These are phyloP conservation scores for Aquilaria malaccensis DNA, from an alignment of 345 rosid species.

Conservation along the genomic window DNA sequence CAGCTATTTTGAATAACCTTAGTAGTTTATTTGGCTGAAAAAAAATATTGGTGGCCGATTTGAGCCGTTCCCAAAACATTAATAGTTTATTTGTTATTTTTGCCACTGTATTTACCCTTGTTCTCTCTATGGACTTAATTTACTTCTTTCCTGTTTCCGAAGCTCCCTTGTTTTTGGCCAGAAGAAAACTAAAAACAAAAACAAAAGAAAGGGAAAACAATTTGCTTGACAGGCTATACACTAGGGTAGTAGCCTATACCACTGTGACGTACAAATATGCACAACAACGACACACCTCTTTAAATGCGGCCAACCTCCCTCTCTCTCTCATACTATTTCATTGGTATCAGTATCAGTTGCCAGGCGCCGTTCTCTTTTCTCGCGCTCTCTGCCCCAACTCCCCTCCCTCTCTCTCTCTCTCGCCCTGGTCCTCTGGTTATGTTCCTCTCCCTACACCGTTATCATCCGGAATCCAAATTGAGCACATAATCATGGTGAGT, in stretches of 20 bases:
- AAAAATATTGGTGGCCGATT: too few relatives aligned
- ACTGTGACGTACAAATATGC: conserved; percentile 13
- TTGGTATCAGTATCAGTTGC: conserved; percentile 41
- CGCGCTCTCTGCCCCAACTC: conserved; percentile 9
- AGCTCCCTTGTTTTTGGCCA: background rate
- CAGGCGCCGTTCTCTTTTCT: conserved; percentile 57
- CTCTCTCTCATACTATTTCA: conserved; percentile 19
- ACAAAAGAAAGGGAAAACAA: too few relatives aligned
- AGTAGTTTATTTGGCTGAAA: too few relatives aligned
- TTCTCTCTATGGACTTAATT: background rate
- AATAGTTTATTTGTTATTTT: too few relatives aligned
- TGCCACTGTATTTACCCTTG: background rate
- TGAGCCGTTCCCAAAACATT: too few relatives aligned
- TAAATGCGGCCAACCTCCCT: conserved; percentile 19
- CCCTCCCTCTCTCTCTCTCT: conserved; percentile 15
- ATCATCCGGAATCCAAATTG: conserved; percentile 17
- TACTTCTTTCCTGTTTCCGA: conserved; percentile 4
- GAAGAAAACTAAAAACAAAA: background rate
- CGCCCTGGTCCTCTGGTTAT: background rate
- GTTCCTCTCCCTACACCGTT: conserved; percentile 14
- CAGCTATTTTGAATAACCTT: too few relatives aligned
- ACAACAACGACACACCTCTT: conserved; percentile 15
- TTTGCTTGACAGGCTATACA: background rate
- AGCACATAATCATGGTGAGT: conserved; percentile 29
- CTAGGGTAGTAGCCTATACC: conserved; percentile 5